Base-by-base conservation (phyloP, 2,329 filamentous ascomycete species). In the Xylariomycetidae sp. region DNA sequence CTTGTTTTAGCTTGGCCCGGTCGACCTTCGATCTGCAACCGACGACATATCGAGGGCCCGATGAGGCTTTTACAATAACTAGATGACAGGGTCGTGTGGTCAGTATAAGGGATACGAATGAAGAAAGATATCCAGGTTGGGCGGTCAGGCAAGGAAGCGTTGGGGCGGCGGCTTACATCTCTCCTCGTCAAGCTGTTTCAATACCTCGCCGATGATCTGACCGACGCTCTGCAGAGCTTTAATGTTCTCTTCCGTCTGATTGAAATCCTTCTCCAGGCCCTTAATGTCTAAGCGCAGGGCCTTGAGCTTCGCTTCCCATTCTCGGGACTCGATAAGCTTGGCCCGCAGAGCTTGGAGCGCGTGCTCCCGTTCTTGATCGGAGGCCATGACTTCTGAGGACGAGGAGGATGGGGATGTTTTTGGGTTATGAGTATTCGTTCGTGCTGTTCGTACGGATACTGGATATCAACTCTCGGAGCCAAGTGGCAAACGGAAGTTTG, bases 31-130 rank as follows among this genome's bases (percentile, higher is more conserved):
- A 96, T 55, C 92, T 83, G 71, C 92, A 98, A 38, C 92, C 92
- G 51, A 98, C 92, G 39, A 98, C 94, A 67, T 98, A 98, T 70
- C 92, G 80, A 40, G 92, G 92, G 16, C 92, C 92, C 25, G 88
- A 95, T 9, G 94, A 98, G 36, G 92, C 94, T 67, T 97, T 97
- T 58, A 97, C 92, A 56, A 97, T 97, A 67, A 96, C 89, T 96
- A 23, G 8, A 8, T 23, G n/a, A 56, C 30, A 42, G 29, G 13
- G 19, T 33, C 12, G 20, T 17, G 12, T 19, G 8, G 27, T 33
- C 3, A 12, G 13, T 19, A 13, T 27, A 13, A 20, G 29, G 9
- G 13, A 22, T 15, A n/a, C n/a, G n/a, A n/a, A n/a, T n/a, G n/a
- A n/a, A n/a, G n/a, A n/a, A n/a, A n/a, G n/a, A n/a, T n/a, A n/a